Conservation (phyloP, 306 rosid species). For the Glycine latifolia region DNA sequence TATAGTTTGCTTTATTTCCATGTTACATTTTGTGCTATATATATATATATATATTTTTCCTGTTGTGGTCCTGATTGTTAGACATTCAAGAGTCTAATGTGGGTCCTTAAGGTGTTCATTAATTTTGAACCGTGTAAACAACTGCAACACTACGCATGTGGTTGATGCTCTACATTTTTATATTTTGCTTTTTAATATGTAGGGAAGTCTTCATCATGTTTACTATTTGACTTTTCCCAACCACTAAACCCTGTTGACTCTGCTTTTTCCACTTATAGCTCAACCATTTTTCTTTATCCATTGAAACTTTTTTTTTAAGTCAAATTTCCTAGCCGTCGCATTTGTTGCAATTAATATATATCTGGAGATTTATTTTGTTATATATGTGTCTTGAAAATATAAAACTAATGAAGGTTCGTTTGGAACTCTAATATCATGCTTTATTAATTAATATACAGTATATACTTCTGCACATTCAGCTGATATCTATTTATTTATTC, state of each 20-base stretch:
- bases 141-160: conserved; percentile 21
- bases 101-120: neutral
- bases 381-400: neutral
- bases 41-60: conserved; percentile 34
- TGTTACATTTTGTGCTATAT: conserved; percentile 44
- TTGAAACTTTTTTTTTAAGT: neutral
- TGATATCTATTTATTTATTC: neutral
- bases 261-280: conserved; percentile 21
- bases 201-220: neutral
- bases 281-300: conserved; percentile 4
- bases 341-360: neutral
- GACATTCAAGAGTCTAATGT: too few relatives aligned
- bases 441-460: neutral
- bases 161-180: conserved; percentile 30
- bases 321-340: neutral
- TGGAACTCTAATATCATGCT: neutral
- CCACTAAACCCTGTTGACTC: conserved; percentile 3
- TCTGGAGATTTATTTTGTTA: neutral
- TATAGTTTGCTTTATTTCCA: conserved; percentile 51
- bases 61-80: neutral
- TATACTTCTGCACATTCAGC: neutral
- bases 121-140: conserved; percentile 37
- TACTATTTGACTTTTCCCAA: neutral
- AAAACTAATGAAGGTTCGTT: neutral
- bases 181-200: neutral